Percentiles rank a stretch among this genome's conserved stretches.
Evolutionary conservation across 2,329 filamentous ascomycete genomes (phyloP).

Genomic region (Aspergillus sp.): DNA sequence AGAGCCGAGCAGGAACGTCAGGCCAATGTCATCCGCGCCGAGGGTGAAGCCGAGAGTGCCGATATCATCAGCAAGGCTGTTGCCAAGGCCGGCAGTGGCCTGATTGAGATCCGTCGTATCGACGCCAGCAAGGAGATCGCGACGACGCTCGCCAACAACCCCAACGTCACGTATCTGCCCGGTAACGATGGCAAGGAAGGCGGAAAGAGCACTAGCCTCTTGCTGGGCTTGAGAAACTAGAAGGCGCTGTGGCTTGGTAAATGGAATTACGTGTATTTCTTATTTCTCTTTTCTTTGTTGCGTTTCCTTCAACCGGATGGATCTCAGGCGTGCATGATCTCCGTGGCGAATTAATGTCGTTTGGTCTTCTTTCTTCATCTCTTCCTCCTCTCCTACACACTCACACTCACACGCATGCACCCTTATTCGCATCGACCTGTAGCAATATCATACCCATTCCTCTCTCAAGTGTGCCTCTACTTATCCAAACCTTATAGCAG

Average conservation of each 20-base stretch:
- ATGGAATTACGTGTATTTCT: conserved; percentile 21
- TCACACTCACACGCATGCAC: conserved; percentile 15
- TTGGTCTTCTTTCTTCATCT: conserved; percentile 23
- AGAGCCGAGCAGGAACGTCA: conserved; percentile 98
- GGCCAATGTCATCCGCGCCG: conserved; percentile 95
- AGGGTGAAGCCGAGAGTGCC: conserved; percentile 95
- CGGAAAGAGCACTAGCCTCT: conserved; percentile 66
- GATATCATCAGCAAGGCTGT: conserved; percentile 95
- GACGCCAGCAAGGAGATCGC: conserved; percentile 97
- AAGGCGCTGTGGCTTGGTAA: not conserved
- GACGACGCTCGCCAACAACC: conserved; percentile 81
- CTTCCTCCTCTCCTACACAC: conserved; percentile 2
- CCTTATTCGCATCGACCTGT: conserved; percentile 21
- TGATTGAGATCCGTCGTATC: conserved; percentile 95
- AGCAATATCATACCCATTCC: conserved; percentile 32
- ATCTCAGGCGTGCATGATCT: conserved; percentile 32
- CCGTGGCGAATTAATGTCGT: conserved; percentile 31
- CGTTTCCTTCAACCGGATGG: conserved; percentile 18
- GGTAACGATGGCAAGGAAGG: conserved; percentile 62
- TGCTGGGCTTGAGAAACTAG: conserved; percentile 65
- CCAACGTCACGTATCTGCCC: conserved; percentile 93
- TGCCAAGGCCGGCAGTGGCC: conserved; percentile 85
- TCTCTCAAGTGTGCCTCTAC: conserved; percentile 16
- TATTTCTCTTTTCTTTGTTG: conserved; percentile 17
- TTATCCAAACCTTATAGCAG: not conserved